Base-by-base conservation (phyloP, 352 stramenopile genomes). In the Globisporangium carolinianum region DNA sequence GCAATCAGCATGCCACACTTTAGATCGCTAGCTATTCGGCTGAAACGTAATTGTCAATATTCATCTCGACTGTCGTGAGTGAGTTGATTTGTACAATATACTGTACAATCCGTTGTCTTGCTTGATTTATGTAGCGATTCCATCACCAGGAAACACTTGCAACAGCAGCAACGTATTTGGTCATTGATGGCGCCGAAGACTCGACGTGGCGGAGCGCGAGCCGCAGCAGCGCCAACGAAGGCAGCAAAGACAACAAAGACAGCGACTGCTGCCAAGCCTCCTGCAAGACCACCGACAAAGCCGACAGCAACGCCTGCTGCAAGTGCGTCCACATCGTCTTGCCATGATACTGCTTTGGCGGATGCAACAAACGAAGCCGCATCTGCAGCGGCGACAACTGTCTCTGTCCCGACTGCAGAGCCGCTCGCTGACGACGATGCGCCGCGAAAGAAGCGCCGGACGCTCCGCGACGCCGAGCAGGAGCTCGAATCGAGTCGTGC, bases 371-470 rank as follows among this genome's bases (percentile, higher is more conserved):
- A 32, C 42, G 42, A 11, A 17, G 5, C 10, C 4, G 1, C 8
- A 10, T 12, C 42, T 47, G 12, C 42, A 5, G 11, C 9, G 5
- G 42, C 42, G 10, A 47, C 42, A 17, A 11, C 42, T 47, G 42
- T 2, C n/a, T 5, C 4, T 17, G 24, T 32, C 2, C 3, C 24
- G 24, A 5, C 42, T 47, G 11, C 42, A 17, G 42, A 6, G 6
- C 5, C 12, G 38, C 38, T 42, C 38, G 38, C 12, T 15, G 42
- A 47, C 42, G n/a, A 15, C 45, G 66, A 79, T 11, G 60, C 54
- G 9, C 71, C 69, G 38, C 72, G 62, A 60, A 88, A 86, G 66
- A 90, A 87, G 63, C 77, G 78, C 43, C 77, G 80, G 52, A 90
- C 80, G 35, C 69, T 90, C 17, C 78, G 76, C 41, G 80, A 90